Percentiles rank a stretch among this genome's conserved stretches.
Conservation (phyloP, 176 grass and related monocot species). For the sorghum (Sorghum bicolor) region DNA sequence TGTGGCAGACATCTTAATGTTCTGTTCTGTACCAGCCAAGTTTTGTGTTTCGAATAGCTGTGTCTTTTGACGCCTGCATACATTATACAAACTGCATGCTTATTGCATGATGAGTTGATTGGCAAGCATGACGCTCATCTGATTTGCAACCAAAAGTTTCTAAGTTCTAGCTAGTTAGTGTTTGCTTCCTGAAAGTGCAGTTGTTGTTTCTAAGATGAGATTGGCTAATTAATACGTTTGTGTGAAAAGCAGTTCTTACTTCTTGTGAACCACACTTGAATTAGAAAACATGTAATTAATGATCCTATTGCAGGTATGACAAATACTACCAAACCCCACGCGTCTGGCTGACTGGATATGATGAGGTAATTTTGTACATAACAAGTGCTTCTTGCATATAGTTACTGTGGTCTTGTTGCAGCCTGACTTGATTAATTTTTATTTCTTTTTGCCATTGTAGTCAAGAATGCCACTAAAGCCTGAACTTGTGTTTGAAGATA, state of each 20-base stretch:
- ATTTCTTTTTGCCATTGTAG: constrained; percentile 38
- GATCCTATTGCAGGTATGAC: constrained; percentile 74
- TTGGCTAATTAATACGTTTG: neutral
- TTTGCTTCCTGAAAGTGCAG: neutral
- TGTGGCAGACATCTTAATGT: neutral
- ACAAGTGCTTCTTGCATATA: neutral
- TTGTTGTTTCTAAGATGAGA: neutral
- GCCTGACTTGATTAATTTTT: constrained; percentile 7
- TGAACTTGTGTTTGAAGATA: constrained; percentile 95
- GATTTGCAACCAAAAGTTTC: neutral
- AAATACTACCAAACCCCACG: constrained; percentile 97
- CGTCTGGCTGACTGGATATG: constrained; percentile 98
- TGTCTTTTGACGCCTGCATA: neutral
- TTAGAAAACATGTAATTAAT: neutral
- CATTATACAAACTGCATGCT: neutral
- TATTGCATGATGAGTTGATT: neutral
- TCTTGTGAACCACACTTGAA: neutral
- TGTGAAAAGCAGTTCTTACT: neutral
- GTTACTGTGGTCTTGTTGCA: neutral
- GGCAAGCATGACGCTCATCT: neutral
- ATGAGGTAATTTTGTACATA: constrained; percentile 63
- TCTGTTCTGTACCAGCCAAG: neutral
- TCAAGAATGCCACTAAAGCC: constrained; percentile 75
- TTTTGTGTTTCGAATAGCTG: neutral
- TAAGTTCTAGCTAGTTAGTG: neutral